Base-by-base conservation (phyloP, 805 yeast species). In the Crinitomyces ghanaensis region DNA sequence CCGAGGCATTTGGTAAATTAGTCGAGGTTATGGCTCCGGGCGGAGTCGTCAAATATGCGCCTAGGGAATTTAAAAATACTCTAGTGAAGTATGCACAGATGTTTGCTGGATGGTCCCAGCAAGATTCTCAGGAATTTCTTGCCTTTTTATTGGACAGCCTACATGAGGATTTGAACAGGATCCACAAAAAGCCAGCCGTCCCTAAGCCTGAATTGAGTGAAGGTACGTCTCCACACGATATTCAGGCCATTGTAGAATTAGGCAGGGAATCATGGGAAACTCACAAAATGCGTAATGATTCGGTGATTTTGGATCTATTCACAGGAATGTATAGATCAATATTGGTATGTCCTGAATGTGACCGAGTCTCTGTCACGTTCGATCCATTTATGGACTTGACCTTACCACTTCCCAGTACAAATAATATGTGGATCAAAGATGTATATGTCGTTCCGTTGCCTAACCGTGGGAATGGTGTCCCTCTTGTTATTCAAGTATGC, bases 321-420 rank as follows among this genome's bases (percentile, higher is more conserved):
- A 80, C 86, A 6, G 97, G 97, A 0, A 51, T 84, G 48, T 91
- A 88, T 54, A 82, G 86, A 55, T 84, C 95, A 2, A 85, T 95
- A 0, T 62, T 91, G 35, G 67, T 78, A 8, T 88, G 98, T 51
- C 97, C 97, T 0, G 74, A 59, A 6, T 91, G 98, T 56, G 52
- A 66, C 13, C 77, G 77, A 45, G 70, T 81, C 5, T 78, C 93
- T 18, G 68, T 88, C 17, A 86, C 96, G 0, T 91, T 86, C 58
- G 98, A 88, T 53, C 97, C 98, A 0, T 88, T 74, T 50, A 83
- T 75, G 57, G 95, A 85, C 50, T 59, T 88, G 42, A 85, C 98
- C 0, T 59, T 88, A 28, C 97, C 97, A 0, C 62, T 88, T 16
- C 97, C 97, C 0, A 71, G 77, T 2, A n/a, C n/a, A n/a, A 70